Conservation (phyloP, 805 yeast genomes). For the Blastobotrys muscicola region DNA sequence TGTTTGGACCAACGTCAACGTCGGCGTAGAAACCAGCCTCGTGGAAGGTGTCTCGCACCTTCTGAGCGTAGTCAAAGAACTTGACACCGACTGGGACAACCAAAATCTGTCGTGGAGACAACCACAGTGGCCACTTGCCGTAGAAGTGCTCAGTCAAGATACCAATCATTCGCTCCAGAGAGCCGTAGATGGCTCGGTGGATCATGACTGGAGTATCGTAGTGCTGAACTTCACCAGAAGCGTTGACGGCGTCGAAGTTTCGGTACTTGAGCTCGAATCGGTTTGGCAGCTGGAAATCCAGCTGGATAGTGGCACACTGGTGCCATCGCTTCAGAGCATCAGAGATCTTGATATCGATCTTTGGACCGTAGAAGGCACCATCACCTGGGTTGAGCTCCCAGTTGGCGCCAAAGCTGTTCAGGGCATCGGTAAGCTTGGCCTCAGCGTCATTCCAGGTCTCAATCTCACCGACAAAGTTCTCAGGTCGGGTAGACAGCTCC, state of each 20-base stretch:
- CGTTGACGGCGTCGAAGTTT: slow-evolving; percentile 27
- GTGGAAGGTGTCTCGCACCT: slow-evolving; percentile 55
- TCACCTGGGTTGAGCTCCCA: slow-evolving; percentile 97
- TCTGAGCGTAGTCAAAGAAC: slow-evolving; percentile 82
- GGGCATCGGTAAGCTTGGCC: slow-evolving; percentile 67
- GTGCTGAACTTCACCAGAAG: slow-evolving; percentile 19
- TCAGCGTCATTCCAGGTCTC: slow-evolving; percentile 95
- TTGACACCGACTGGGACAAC: slow-evolving; percentile 96
- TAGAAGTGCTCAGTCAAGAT: slow-evolving; percentile 95
- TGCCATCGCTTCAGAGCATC: slow-evolving; percentile 96
- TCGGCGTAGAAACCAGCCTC: slow-evolving; percentile 81
- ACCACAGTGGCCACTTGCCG: slow-evolving; percentile 99
- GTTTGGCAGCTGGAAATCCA: slow-evolving; percentile 95
- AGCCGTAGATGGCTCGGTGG: slow-evolving; percentile 97
- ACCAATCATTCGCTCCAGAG: slow-evolving; percentile 98
- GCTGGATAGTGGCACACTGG: slow-evolving; percentile 98
- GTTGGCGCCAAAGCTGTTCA: slow-evolving; percentile 74
- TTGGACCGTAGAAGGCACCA: slow-evolving; percentile 96
- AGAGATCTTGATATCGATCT: slow-evolving; percentile 91
- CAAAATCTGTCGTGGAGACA: slow-evolving; percentile 96
- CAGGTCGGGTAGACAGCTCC: slow-evolving; percentile 97
- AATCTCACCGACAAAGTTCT: slow-evolving; percentile 86
- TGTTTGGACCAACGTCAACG: slow-evolving; percentile 88
- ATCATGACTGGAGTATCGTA: slow-evolving; percentile 94
- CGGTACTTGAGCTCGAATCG: slow-evolving; percentile 88